Base-by-base conservation (phyloP, 1,139 yeast species). In the Saccharomyces pastorianus region DNA sequence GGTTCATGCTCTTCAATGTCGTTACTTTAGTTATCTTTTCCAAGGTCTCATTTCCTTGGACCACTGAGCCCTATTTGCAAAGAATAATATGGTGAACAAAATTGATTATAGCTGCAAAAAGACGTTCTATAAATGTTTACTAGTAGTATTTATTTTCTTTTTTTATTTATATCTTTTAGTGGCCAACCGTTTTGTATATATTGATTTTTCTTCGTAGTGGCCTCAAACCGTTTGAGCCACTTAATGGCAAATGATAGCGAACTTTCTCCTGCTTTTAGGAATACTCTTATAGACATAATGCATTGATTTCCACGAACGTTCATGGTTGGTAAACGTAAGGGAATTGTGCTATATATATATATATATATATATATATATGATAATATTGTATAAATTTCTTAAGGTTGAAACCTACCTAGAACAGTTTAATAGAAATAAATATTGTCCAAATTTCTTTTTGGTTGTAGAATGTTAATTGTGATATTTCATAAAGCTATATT, bases 81-180 rank as follows among this genome's bases (percentile, higher is more conserved):
- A 79, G 97, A 62, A 88, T 93, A 58, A 89, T 91, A 65, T 93
- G 98, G 98, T 91, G 71, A 71, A 20, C 7, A 11, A 3, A 6
- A 13, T 26, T 17, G 8, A 38, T 38, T 11, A 20, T 17, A 17
- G 13, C 25, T 38, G 11, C 13, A 6, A 38, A 38, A 14, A 8
- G 25, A 6, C 25, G 20, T 17, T 17, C 17, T 17, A 20, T 38
- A 38, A 7, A 38, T 20, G 44, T 38, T 38, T 9, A 38, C 25
- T 20, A 38, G 11, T 32, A n/a, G 8, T 32, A n/a, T 32, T 32
- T 14, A 32, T 32, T n/a, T 6, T 32, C 17, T 32, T n/a, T 32
- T 7, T 26, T 26, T 26, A 6, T n/a, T 32, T n/a, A 7, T 6
- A n/a, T 14, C 38, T n/a, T n/a, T 32, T 7, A n/a, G 38, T 38